phyloP scores from a whole-genome alignment of 768 basidiomycete genomes.

The Podaxis carcinomalis region DNA sequence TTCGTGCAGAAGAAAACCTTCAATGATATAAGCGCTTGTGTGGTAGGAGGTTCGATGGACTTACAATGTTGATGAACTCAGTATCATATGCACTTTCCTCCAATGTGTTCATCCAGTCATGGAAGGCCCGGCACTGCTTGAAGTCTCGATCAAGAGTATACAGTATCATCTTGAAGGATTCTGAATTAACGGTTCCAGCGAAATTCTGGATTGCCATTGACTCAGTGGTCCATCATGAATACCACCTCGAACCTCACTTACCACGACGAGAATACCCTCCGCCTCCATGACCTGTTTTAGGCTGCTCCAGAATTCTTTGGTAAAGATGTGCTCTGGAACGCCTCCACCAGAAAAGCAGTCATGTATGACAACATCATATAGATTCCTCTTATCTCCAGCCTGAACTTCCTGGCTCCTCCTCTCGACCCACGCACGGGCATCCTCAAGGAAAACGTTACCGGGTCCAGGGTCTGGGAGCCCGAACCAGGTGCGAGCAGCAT shows the following conservation, averaged over 20 bases:
- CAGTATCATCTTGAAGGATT: constrained; percentile 61
- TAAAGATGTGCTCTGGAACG: constrained; percentile 84
- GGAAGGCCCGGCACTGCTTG: constrained; percentile 76
- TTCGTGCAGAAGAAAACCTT: constrained; percentile 84
- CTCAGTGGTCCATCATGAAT: not conserved
- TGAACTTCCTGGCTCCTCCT: constrained; percentile 28
- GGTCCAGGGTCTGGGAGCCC: constrained; percentile 64
- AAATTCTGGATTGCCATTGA: constrained; percentile 58
- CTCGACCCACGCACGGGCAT: constrained; percentile 71
- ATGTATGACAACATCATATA: constrained; percentile 76
- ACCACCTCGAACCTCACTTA: constrained; percentile 32
- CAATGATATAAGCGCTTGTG: not conserved
- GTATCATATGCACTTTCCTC: constrained; percentile 41
- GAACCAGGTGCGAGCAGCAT: constrained; percentile 76
- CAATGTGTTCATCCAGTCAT: constrained; percentile 52
- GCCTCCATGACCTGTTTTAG: constrained; percentile 58
- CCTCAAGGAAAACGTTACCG: constrained; percentile 64
- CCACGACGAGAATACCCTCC: constrained; percentile 78
- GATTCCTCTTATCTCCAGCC: constrained; percentile 24
- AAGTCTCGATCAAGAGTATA: constrained; percentile 71
- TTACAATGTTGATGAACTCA: constrained; percentile 73
- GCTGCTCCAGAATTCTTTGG: constrained; percentile 77
- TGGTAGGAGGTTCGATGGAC: constrained; percentile 16
- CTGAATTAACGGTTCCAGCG: constrained; percentile 64
- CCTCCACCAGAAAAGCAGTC: constrained; percentile 94